A percentile compares a stretch with the other conserved stretches of the same genome.
These are phyloP conservation scores for Saururus chinensis DNA, from an alignment of 164 flowering plant species.

Conservation along the genomic window DNA sequence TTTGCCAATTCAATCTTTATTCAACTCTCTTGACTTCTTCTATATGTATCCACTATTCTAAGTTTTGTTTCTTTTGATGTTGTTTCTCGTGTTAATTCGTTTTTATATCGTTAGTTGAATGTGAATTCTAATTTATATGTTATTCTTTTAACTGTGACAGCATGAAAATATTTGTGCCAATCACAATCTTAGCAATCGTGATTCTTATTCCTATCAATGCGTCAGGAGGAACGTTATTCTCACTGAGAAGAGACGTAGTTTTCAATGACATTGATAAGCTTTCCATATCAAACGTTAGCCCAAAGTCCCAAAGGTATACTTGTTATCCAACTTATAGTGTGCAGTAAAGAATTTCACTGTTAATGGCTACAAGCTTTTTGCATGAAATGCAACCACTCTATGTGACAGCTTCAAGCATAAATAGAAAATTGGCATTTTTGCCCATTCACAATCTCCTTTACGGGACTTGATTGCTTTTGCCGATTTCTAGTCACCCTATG, in stretches of 20 bases:
- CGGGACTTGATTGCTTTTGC: no score
- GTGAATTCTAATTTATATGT: neutral
- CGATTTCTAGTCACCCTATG: no score
- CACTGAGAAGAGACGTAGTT: constrained; percentile 57
- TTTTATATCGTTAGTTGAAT: neutral
- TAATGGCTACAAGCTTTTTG: neutral
- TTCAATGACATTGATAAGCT: constrained; percentile 84
- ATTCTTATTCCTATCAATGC: constrained; percentile 83
- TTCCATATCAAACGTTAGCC: constrained; percentile 84
- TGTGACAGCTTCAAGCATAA: no score
- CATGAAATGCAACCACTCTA: neutral
- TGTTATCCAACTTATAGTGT: neutral
- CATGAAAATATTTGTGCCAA: constrained; percentile 80
- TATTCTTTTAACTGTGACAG: constrained; percentile 28
- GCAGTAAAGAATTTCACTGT: neutral
- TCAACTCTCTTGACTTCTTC: no score
- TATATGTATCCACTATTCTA: no score
- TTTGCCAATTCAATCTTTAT: no score
- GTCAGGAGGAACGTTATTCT: constrained; percentile 58
- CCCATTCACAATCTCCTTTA: no score
- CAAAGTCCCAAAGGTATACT: constrained; percentile 60
- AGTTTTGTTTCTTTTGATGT: neutral
- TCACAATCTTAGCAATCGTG: constrained; percentile 54
- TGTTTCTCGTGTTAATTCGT: no score
- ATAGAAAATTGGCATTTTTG: no score